These are phyloP conservation scores for Gynostemma pentaphyllum DNA, from an alignment of 306 rosid species.

Conservation along the genomic window DNA sequence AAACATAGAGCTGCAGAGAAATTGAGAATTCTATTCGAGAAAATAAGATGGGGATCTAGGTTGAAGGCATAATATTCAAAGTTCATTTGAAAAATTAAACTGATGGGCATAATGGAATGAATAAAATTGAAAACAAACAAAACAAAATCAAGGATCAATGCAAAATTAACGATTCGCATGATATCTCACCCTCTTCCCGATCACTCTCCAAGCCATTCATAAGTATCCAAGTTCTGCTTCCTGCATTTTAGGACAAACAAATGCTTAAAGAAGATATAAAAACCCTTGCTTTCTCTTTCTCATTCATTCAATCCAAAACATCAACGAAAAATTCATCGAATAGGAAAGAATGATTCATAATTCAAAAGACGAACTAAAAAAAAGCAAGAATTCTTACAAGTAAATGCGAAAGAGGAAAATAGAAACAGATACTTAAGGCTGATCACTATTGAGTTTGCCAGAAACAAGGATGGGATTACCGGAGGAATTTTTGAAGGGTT, in stretches of 20 bases:
- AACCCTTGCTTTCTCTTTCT: not conserved
- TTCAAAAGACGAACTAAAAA: not conserved
- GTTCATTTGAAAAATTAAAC: not conserved
- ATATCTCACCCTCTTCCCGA: conserved; percentile 44
- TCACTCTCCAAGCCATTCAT: conserved; percentile 84
- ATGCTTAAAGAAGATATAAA: not conserved
- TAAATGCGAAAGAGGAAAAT: not conserved
- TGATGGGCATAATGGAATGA: not conserved
- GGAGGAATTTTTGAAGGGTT: not conserved
- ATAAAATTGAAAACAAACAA: not conserved
- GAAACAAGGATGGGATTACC: not conserved
- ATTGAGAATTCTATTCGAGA: not conserved
- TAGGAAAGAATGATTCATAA: not conserved
- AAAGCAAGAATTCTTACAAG: not conserved
- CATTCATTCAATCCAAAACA: not conserved
- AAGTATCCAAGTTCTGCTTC: conserved; percentile 14
- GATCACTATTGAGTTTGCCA: not conserved
- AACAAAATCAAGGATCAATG: not conserved
- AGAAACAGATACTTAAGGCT: too few species aligned
- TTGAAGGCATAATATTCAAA: not conserved
- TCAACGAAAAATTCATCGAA: not conserved
- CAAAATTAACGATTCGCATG: too few species aligned
- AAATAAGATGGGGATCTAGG: not conserved
- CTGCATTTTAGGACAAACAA: not conserved
- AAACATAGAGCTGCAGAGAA: not conserved